Conservation (phyloP, 257 asterid species). For the Nicotiana sylvestris region DNA sequence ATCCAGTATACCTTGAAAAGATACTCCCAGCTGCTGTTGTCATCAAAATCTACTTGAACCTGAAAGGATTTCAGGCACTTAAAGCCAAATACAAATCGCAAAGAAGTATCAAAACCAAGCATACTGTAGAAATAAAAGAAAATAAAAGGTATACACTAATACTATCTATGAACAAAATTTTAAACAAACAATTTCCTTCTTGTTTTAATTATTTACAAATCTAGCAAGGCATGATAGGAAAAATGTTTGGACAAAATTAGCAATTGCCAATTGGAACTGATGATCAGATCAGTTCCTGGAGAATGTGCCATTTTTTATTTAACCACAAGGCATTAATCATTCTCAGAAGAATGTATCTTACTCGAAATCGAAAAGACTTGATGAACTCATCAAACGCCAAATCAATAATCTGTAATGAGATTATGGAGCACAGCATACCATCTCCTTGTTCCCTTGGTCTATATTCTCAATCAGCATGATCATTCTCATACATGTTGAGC, state of each 20-base stretch:
- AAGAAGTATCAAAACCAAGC: neutral
- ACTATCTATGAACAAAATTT: neutral
- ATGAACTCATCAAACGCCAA: neutral
- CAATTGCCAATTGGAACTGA: neutral
- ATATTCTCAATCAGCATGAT: constrained; percentile 82
- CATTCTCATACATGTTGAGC: constrained; percentile 82
- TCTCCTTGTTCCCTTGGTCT: constrained; percentile 58
- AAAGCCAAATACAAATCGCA: neutral
- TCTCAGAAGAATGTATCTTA: neutral
- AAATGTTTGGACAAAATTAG: neutral
- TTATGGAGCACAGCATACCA: constrained; percentile 42
- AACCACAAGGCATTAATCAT: neutral
- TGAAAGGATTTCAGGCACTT: constrained; percentile 26
- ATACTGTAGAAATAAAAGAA: neutral
- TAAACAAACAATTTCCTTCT: neutral
- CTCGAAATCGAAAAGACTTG: neutral
- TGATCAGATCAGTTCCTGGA: neutral
- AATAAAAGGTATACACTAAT: neutral
- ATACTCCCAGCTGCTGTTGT: constrained; percentile 81
- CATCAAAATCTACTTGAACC: constrained; percentile 89
- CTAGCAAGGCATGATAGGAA: neutral
- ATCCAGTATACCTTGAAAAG: constrained; percentile 92
- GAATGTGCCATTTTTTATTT: neutral
- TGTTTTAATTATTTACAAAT: neutral
- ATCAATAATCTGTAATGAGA: neutral